A percentile compares a stretch with the other conserved stretches of the same genome.
Conservation (phyloP, 2,329 filamentous ascomycete genomes). For the Ascomycota sp. region DNA sequence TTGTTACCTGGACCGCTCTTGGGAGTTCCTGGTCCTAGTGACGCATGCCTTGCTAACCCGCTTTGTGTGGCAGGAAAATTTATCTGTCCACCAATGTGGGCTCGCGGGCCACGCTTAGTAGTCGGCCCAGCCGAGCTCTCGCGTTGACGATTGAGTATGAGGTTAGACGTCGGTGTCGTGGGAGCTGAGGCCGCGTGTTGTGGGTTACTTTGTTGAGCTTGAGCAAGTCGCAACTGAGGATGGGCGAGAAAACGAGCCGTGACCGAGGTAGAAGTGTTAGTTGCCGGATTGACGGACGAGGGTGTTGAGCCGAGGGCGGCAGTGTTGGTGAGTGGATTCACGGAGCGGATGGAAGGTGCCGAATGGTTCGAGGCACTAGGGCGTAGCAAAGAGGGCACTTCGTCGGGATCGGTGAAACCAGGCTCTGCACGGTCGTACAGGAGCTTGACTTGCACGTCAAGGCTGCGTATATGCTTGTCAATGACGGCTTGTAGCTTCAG, state of each 20-base stretch:
- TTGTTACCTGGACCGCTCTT: conserved; percentile 18
- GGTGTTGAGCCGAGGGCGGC: conserved; percentile 8
- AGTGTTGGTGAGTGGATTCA: conserved; percentile 20
- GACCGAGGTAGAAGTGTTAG: conserved; percentile 18
- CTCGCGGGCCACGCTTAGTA: conserved; percentile 31
- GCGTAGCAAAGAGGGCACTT: conserved; percentile 41
- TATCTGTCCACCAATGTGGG: conserved; percentile 21
- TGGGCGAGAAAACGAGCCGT: conserved; percentile 21
- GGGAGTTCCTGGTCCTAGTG: conserved; percentile 40
- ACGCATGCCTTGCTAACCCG: conserved; percentile 39
- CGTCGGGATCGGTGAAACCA: conserved; percentile 40
- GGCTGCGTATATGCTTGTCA: conserved; percentile 42
- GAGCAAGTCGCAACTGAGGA: conserved; percentile 26
- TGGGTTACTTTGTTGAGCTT: conserved; percentile 19
- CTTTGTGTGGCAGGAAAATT: conserved; percentile 31
- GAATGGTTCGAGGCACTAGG: conserved; percentile 32
- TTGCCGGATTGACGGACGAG: conserved; percentile 8
- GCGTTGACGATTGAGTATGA: conserved; percentile 35
- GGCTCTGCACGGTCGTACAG: conserved; percentile 41
- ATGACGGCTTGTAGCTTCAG: conserved; percentile 39
- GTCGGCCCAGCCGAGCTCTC: conserved; percentile 39
- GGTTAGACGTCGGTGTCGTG: conserved; percentile 37
- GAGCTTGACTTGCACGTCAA: conserved; percentile 41
- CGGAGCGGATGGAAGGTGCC: conserved; percentile 18
- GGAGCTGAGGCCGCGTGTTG: conserved; percentile 33